Conservation (phyloP, 805 yeast genomes). For the Teunomyces atbi region DNA sequence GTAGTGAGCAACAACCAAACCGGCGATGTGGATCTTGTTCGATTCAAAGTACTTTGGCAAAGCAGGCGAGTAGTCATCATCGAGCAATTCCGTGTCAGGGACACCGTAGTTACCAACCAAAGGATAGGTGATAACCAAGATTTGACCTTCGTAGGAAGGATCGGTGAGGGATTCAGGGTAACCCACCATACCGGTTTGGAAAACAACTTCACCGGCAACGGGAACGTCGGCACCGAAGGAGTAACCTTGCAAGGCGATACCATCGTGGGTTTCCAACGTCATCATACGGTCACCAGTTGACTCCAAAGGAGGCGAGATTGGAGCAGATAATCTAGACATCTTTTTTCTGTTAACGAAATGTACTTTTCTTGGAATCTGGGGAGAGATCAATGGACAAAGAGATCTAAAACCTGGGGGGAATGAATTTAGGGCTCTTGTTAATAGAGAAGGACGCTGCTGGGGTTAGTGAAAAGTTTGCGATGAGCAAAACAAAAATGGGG, state of each 20-base stretch:
- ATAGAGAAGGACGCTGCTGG: conserved; percentile 1
- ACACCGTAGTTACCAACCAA: conserved; percentile 99
- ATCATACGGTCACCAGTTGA: conserved; percentile 77
- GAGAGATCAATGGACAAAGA: not conserved
- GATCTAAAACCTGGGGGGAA: conserved; percentile 4
- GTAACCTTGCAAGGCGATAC: conserved; percentile 85
- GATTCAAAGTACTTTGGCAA: conserved; percentile 95
- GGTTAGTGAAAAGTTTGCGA: conserved; percentile 3
- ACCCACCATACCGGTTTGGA: conserved; percentile 99
- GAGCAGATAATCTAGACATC: conserved; percentile 55
- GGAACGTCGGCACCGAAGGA: conserved; percentile 92
- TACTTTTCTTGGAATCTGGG: not conserved
- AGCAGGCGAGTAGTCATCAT: conserved; percentile 70
- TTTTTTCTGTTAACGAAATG: conserved; percentile 1
- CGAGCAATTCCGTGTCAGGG: conserved; percentile 72
- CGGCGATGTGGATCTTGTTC: conserved; percentile 89
- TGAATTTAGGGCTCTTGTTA: conserved; percentile 1
- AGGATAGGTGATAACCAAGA: conserved; percentile 93
- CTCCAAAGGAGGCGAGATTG: conserved; percentile 89
- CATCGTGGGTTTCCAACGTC: conserved; percentile 87
- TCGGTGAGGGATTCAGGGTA: conserved; percentile 98
- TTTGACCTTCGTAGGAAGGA: conserved; percentile 98
- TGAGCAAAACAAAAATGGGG: not conserved
- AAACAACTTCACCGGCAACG: conserved; percentile 95
- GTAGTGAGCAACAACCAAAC: conserved; percentile 93